phyloP scores from a whole-genome alignment of 2,329 filamentous ascomycete species.

The Lecanoromycetidae sp. region DNA sequence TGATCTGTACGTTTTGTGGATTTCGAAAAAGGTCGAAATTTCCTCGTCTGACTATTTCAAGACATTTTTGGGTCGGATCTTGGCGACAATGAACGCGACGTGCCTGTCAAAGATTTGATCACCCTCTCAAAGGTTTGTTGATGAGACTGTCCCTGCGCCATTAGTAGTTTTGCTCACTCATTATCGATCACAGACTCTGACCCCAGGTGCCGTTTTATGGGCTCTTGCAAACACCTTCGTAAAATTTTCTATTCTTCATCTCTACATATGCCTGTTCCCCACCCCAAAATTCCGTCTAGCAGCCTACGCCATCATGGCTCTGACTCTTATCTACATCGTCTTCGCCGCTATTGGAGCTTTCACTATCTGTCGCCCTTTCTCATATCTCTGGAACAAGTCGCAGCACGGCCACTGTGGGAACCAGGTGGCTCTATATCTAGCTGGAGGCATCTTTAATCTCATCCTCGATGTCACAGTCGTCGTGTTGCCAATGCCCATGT shows the following conservation, averaged over 20 bases:
- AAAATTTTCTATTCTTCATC: slow-evolving; percentile 4
- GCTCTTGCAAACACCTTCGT: neutral
- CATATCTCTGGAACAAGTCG: slow-evolving; percentile 10
- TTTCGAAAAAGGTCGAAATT: too few species aligned
- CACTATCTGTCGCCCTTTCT: slow-evolving; percentile 12
- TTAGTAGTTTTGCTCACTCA: neutral
- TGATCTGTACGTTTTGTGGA: too few species aligned
- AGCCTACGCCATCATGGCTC: neutral
- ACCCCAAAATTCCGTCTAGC: neutral
- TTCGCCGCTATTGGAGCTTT: neutral
- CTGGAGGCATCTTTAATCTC: slow-evolving; percentile 8
- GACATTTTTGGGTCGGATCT: too few species aligned
- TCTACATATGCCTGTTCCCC: slow-evolving; percentile 9
- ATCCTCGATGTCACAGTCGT: slow-evolving; percentile 28
- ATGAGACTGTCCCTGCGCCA: neutral
- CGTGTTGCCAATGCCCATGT: slow-evolving; percentile 29
- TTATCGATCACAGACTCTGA: neutral
- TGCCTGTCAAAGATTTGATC: too few species aligned
- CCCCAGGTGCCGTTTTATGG: neutral
- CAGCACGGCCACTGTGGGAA: slow-evolving; percentile 1
- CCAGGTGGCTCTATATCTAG: neutral
- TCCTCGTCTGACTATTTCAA: too few species aligned
- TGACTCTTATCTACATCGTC: neutral
- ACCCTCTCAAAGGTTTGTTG: too few species aligned
- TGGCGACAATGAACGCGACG: too few species aligned